These are phyloP conservation scores for Osmozyma mogii DNA, from an alignment of 805 yeast species.

Conservation along the genomic window DNA sequence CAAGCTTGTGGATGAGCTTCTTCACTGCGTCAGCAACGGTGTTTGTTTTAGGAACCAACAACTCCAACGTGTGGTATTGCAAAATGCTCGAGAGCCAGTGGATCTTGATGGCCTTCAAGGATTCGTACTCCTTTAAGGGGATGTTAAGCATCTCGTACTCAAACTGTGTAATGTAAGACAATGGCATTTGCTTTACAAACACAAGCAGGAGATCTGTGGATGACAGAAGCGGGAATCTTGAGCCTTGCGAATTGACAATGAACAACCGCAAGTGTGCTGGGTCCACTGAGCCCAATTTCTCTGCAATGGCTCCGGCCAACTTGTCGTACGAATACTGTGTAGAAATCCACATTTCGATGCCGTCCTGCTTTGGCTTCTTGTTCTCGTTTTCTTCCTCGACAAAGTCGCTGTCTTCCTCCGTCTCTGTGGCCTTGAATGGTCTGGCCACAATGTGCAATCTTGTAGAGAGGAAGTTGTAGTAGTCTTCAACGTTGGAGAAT, in stretches of 20 bases:
- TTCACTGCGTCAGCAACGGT: constrained; percentile 48
- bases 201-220: constrained; percentile 29
- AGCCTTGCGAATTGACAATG: constrained; percentile 51
- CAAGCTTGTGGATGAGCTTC: constrained; percentile 48
- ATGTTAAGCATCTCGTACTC: constrained; percentile 74
- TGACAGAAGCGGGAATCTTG: constrained; percentile 40
- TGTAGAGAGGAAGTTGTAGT: constrained; percentile 48
- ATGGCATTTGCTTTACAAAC: constrained; percentile 36
- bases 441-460: constrained; percentile 52
- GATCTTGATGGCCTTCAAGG: constrained; percentile 56
- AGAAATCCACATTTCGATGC: constrained; percentile 61
- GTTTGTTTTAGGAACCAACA: constrained; percentile 59
- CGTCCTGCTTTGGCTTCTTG: constrained; percentile 3
- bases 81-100: constrained; percentile 67
- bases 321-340: constrained; percentile 50
- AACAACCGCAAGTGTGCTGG: constrained; percentile 60
- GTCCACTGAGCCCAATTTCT: constrained; percentile 37
- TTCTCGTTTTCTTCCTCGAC: constrained; percentile 22
- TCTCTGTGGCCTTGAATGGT: constrained; percentile 38
- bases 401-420: constrained; percentile 42
- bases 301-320: constrained; percentile 56
- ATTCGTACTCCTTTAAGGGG: constrained; percentile 70
- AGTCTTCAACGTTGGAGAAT: constrained; percentile 30
- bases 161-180: constrained; percentile 38
- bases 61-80: constrained; percentile 60